Conservation (phyloP, 1,284 basidiomycete species). For the Fistulinella cinereoalba region DNA sequence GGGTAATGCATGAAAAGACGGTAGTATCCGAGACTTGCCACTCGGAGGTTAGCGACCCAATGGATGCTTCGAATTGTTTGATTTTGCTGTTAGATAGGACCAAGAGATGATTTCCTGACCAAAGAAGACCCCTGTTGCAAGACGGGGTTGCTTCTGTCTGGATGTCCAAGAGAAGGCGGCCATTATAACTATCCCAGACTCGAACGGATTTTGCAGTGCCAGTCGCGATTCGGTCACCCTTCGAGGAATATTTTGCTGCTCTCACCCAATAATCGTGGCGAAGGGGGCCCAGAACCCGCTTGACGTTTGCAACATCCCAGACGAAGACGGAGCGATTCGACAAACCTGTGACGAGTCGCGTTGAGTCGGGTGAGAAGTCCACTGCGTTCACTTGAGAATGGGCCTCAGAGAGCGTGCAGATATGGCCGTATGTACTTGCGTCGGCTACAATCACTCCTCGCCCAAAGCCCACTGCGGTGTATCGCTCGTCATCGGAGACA, state of each 20-base stretch:
- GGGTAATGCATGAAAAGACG: not conserved
- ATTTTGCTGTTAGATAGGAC: not conserved
- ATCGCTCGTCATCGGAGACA: conserved; percentile 7
- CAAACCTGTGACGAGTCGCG: not conserved
- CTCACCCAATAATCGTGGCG: not conserved
- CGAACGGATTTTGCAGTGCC: not conserved
- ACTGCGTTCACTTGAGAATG: not conserved
- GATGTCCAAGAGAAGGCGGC: not conserved
- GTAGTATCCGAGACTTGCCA: not conserved
- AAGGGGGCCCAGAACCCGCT: not conserved
- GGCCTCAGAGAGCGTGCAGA: not conserved
- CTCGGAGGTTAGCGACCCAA: not conserved
- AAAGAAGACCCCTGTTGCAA: not conserved
- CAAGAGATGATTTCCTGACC: conserved; percentile 1
- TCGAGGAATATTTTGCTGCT: conserved; percentile 5
- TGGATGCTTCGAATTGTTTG: not conserved
- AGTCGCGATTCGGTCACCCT: conserved; percentile 4
- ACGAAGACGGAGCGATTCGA: not conserved
- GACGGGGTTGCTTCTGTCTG: accelerated
- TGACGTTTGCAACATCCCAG: not conserved
- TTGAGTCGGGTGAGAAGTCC: conserved; percentile 5
- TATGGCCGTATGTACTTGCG: not conserved
- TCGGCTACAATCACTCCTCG: not conserved
- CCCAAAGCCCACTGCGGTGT: conserved; percentile 1
- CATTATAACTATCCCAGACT: not conserved